These are phyloP conservation scores for Aspergillus transmontanensis DNA, from an alignment of 2,329 filamentous ascomycete species.

Conservation along the genomic window DNA sequence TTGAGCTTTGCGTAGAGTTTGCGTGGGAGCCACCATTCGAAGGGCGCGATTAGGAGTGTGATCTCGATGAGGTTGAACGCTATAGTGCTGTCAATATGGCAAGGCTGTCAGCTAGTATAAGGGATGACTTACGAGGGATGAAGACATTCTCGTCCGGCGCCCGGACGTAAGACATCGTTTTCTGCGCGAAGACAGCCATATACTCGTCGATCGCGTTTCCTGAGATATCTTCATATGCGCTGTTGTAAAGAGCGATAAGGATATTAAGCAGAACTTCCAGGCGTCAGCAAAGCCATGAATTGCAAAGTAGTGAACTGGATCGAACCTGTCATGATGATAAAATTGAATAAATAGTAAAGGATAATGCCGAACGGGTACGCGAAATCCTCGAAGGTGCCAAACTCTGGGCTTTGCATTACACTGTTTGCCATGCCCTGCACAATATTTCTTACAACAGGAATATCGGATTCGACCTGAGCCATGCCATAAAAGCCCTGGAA, in stretches of 20 bases:
- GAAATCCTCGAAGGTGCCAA: slow-evolving; percentile 84
- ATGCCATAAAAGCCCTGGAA: slow-evolving; percentile 93
- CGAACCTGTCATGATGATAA: slow-evolving; percentile 81
- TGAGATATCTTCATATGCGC: slow-evolving; percentile 92
- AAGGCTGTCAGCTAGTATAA: background rate
- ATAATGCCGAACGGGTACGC: slow-evolving; percentile 91
- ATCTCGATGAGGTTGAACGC: slow-evolving; percentile 92
- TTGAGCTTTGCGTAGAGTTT: slow-evolving; percentile 77
- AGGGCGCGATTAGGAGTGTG: slow-evolving; percentile 72
- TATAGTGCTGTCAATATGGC: slow-evolving; percentile 19
- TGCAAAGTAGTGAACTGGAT: background rate
- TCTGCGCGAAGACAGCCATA: slow-evolving; percentile 87
- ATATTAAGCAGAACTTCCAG: slow-evolving; percentile 79
- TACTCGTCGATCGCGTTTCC: slow-evolving; percentile 93
- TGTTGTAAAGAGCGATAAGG: slow-evolving; percentile 95
- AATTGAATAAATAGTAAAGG: slow-evolving; percentile 97
- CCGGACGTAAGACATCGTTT: slow-evolving; percentile 95
- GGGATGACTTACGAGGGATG: slow-evolving; percentile 65
- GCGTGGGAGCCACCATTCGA: slow-evolving; percentile 95
- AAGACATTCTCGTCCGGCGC: slow-evolving; percentile 98
- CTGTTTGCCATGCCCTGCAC: slow-evolving; percentile 74
- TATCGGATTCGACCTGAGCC: slow-evolving; percentile 76
- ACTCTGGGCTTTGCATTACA: slow-evolving; percentile 89
- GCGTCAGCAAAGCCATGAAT: background rate
- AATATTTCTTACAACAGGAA: slow-evolving; percentile 48